phyloP scores from a whole-genome alignment of 1,284 basidiomycete genomes.

The Sporisorium scitamineum region DNA sequence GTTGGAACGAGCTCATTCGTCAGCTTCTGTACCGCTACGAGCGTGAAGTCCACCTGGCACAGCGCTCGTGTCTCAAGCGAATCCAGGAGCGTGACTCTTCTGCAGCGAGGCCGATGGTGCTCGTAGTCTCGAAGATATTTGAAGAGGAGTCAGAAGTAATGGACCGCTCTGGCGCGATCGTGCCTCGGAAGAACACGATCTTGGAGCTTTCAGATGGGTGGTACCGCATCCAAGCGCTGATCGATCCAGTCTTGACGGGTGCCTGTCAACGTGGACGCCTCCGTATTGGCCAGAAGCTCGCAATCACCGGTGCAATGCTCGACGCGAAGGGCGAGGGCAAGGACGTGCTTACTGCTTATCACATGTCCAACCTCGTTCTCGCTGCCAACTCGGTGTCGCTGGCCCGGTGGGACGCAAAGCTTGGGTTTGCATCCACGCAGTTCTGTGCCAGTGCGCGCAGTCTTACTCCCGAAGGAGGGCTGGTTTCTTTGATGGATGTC shows the following conservation, averaged over 20 bases:
- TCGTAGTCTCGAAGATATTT: constrained; percentile 82
- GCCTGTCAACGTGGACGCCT: constrained; percentile 79
- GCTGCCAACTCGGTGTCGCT: constrained; percentile 86
- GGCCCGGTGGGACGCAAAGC: constrained; percentile 85
- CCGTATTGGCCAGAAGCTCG: constrained; percentile 83
- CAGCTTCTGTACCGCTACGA: constrained; percentile 93
- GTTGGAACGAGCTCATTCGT: constrained; percentile 73
- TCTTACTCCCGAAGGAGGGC: constrained; percentile 84
- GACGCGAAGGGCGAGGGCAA: constrained; percentile 74
- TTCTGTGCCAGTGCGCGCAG: constrained; percentile 83
- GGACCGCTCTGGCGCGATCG: constrained; percentile 14
- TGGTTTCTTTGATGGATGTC: constrained; percentile 81
- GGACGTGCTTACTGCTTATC: constrained; percentile 85
- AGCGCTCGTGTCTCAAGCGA: constrained; percentile 82
- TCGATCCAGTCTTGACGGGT: constrained; percentile 80
- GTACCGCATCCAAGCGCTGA: constrained; percentile 83
- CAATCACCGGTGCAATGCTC: constrained; percentile 78
- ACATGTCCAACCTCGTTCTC: constrained; percentile 76
- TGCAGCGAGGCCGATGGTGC: constrained; percentile 80
- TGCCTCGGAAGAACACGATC: constrained; percentile 40
- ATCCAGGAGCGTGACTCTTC: constrained; percentile 82
- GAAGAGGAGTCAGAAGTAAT: constrained; percentile 36
- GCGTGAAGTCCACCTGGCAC: constrained; percentile 82
- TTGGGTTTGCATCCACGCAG: constrained; percentile 78
- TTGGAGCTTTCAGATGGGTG: constrained; percentile 95